Base-by-base conservation (phyloP, 805 yeast species). In the Ogataea naganishii region DNA sequence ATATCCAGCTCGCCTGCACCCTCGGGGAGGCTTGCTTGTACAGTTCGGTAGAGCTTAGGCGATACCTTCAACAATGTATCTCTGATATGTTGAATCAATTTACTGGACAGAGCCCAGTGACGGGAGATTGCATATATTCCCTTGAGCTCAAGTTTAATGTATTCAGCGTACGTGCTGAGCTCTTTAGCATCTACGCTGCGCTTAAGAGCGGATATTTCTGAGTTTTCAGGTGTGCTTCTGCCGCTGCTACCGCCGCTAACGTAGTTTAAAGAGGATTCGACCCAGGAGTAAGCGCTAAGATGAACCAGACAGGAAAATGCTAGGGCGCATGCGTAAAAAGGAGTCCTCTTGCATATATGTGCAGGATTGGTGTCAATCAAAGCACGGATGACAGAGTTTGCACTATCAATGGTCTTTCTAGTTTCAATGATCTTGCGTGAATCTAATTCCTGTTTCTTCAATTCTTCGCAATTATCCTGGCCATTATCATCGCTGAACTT, bases 221-320 rank as follows among this genome's bases (percentile, higher is more conserved):
- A 25, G 12, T 35, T 26, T 3, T 37, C 40, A n/a, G n/a, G n/a
- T n/a, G n/a, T n/a, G n/a, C n/a, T n/a, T n/a, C n/a, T n/a, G n/a
- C n/a, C n/a, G n/a, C n/a, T n/a, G n/a, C n/a, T n/a, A n/a, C n/a
- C n/a, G n/a, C n/a, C n/a, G 10, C 35, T 38, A 11, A 42, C 24
- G 6, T 41, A 31, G 6, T 32, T 29, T 13, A 56, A 32, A 24
- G 60, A 51, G 9, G 66, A 60, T 15, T 68, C 67, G 4, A 64
- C 60, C 76, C 76, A 69, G 3, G 70, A 52, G 38, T 64, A 69
- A 0, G 75, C 70, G 32, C 72, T 68, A 9, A 69, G 41, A 46
- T 69, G 75, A 11, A 69, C 72, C 23, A 69, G 44, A 6, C 69
- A 60, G 0, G 73, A 64, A 44, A 69, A 66, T 4, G 76, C 76